Percentiles rank a stretch among this genome's conserved stretches.
Conservation (phyloP, 148 eudicot species). For the Rhododendron mucronatum region DNA sequence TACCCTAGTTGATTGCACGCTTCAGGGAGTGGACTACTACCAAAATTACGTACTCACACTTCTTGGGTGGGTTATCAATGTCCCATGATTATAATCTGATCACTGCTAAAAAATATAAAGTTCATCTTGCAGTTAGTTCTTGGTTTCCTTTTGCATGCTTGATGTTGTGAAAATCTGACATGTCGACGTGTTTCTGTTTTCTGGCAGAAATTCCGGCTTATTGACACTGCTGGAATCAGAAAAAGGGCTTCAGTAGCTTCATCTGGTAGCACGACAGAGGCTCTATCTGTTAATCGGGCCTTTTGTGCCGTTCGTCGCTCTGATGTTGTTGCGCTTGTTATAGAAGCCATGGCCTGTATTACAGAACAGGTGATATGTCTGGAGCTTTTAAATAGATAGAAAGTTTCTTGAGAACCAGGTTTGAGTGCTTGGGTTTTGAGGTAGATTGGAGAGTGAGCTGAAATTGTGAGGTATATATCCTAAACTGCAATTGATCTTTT, state of each 20-base stretch:
- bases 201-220: slow-evolving; percentile 82
- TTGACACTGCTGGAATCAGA: slow-evolving; percentile 98
- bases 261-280: slow-evolving; percentile 96
- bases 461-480: not conserved
- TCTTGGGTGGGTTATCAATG: not conserved
- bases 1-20: not conserved
- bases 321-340: slow-evolving; percentile 94
- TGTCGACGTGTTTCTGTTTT: not conserved
- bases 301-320: slow-evolving; percentile 94
- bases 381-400: not conserved
- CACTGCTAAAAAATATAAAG: not conserved
- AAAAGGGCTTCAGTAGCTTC: slow-evolving; percentile 87
- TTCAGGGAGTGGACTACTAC: not conserved
- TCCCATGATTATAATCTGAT: not conserved
- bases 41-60: not conserved
- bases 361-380: slow-evolving; percentile 90
- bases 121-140: not conserved
- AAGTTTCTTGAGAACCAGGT: not conserved
- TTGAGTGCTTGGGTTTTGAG: not conserved
- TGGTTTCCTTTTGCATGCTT: not conserved
- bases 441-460: not conserved
- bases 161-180: not conserved
- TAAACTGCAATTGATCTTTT: not conserved
- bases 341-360: slow-evolving; percentile 97
- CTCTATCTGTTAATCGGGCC: slow-evolving; percentile 90